Percentiles rank a stretch among this genome's conserved stretches.
Conservation (phyloP, 805 yeast genomes). For the Saturnispora dispora region DNA sequence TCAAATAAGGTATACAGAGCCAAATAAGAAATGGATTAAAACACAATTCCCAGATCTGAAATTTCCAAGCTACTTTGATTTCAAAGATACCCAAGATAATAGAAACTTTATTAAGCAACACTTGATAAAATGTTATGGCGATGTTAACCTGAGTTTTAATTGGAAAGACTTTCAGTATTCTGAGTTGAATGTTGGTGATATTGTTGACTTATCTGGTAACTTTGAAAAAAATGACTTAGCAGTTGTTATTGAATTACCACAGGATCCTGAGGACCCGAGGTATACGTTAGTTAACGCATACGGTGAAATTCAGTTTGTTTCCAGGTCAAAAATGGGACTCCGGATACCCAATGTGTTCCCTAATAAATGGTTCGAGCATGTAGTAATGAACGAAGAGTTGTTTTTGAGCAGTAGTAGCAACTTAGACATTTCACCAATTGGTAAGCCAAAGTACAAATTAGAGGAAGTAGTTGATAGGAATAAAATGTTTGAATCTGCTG, state of each 20-base stretch:
- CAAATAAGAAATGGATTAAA: constrained; percentile 26
- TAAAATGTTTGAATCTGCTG: constrained; percentile 22
- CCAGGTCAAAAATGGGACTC: constrained; percentile 35
- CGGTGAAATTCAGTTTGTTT: constrained; percentile 47
- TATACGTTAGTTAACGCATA: constrained; percentile 47
- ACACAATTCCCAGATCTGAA: constrained; percentile 8
- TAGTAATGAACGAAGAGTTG: constrained; percentile 23
- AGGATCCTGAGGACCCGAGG: constrained; percentile 38
- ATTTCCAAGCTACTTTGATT: constrained; percentile 14
- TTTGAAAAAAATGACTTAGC: constrained; percentile 38
- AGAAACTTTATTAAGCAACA: constrained; percentile 10
- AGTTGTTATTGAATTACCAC: constrained; percentile 48
- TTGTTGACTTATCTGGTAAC: constrained; percentile 42
- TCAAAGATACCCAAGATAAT: constrained; percentile 15
- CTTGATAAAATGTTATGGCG: constrained; percentile 16
- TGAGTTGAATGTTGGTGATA: constrained; percentile 47
- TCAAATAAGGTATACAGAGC: constrained; percentile 20
- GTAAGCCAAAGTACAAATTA: constrained; percentile 26
- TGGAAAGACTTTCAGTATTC: constrained; percentile 19
- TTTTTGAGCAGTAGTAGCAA: constrained; percentile 11
- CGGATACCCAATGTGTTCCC: constrained; percentile 50
- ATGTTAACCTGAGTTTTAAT: constrained; percentile 4
- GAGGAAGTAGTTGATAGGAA: constrained; percentile 25
- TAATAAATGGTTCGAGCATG: constrained; percentile 25
- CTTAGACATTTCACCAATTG: constrained; percentile 20